Evolutionary conservation across 1,284 basidiomycete species (phyloP).

Genomic region (Puccinia coronata): DNA sequence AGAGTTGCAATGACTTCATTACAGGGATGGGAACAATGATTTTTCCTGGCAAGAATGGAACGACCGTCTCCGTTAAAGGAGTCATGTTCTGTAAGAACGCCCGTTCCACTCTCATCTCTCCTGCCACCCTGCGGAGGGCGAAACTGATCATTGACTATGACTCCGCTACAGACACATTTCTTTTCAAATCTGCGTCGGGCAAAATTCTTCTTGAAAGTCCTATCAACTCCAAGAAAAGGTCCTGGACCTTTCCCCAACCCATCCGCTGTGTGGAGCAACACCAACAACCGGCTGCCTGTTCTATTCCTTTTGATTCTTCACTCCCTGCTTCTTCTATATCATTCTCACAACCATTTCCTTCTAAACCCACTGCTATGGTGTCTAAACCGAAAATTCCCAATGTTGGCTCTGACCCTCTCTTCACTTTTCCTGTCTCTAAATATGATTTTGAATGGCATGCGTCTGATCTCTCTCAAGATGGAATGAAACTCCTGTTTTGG

Average conservation of each 20-base stretch:
- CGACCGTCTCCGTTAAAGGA: background rate
- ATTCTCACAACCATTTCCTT: too few relatives aligned
- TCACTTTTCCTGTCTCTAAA: background rate
- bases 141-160: background rate
- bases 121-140: background rate
- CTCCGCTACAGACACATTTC: background rate
- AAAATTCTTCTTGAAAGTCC: background rate
- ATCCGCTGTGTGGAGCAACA: too few relatives aligned
- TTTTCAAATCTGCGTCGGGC: background rate
- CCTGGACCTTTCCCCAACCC: background rate
- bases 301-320: background rate
- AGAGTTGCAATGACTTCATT: background rate
- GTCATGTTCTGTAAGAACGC: constrained; percentile 8
- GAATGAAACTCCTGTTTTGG: too few relatives aligned
- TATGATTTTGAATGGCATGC: background rate
- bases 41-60: constrained; percentile 23
- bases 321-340: background rate
- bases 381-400: too few relatives aligned
- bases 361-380: too few relatives aligned
- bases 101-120: background rate
- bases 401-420: background rate
- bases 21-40: constrained; percentile 1
- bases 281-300: too few relatives aligned
- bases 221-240: background rate
- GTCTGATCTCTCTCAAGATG: background rate